Evolutionary conservation across 805 yeast species (phyloP).

Genomic region (Ogataea philodendri): DNA sequence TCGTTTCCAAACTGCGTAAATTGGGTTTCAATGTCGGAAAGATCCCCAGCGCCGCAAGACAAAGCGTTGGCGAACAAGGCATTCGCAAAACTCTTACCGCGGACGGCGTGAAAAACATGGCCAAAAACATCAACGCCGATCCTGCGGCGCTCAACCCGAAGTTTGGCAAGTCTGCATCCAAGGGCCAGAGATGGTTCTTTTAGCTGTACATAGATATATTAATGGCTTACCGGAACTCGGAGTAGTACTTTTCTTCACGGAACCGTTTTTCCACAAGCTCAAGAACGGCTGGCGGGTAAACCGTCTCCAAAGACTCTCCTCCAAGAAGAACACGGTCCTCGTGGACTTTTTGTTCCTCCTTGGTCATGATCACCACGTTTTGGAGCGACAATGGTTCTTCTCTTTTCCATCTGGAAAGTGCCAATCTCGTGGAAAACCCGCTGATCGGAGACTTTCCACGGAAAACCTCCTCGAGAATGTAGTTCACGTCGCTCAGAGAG

Average conservation of each 20-base stretch:
- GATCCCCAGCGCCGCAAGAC: slow-evolving; percentile 37
- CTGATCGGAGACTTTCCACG: slow-evolving; percentile 90
- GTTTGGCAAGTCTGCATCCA: slow-evolving; percentile 53
- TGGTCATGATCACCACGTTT: slow-evolving; percentile 84
- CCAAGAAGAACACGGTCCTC: slow-evolving; percentile 74
- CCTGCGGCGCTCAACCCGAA: slow-evolving; percentile 44
- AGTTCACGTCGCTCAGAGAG: slow-evolving; percentile 69
- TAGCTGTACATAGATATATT: slow-evolving; percentile 25
- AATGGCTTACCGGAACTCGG: slow-evolving; percentile 43
- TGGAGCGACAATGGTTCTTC: slow-evolving; percentile 59
- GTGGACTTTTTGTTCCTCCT: slow-evolving; percentile 79
- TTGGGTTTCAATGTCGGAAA: slow-evolving; percentile 82
- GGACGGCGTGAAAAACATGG: slow-evolving; percentile 26
- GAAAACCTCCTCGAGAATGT: slow-evolving; percentile 86
- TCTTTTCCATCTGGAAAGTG: slow-evolving; percentile 85
- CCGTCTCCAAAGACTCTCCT: slow-evolving; percentile 57
- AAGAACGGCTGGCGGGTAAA: slow-evolving; percentile 60
- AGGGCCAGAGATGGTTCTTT: slow-evolving; percentile 60
- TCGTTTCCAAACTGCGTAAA: slow-evolving; percentile 60
- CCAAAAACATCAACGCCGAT: slow-evolving; percentile 23
- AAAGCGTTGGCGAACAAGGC: slow-evolving; percentile 28
- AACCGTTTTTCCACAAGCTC: slow-evolving; percentile 61
- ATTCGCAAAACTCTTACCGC: slow-evolving; percentile 25
- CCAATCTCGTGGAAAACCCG: slow-evolving; percentile 73
- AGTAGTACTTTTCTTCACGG: slow-evolving; percentile 71